Conservation (phyloP, 1,139 yeast species). For the Zygoascus sp. region DNA sequence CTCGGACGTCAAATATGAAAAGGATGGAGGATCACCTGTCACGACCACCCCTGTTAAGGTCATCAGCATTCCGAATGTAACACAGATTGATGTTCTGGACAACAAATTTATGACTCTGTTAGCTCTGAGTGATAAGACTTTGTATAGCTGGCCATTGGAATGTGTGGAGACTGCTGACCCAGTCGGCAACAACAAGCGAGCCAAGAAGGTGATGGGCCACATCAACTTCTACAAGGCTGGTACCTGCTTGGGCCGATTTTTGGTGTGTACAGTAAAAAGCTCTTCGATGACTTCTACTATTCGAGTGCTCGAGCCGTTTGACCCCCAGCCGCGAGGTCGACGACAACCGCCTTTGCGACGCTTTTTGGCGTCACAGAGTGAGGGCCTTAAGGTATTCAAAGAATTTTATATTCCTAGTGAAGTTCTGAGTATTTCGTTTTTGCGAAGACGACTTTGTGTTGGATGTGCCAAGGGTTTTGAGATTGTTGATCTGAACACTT, state of each 20-base stretch:
- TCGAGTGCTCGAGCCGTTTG: constrained; percentile 82
- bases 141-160: constrained; percentile 82
- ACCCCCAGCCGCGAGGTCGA: constrained; percentile 40
- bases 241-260: constrained; percentile 79
- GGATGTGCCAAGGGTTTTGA: constrained; percentile 97
- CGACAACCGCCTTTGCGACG: constrained; percentile 48
- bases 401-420: constrained; percentile 83
- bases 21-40: constrained; percentile 40
- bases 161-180: constrained; percentile 55
- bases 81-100: constrained; percentile 77
- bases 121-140: constrained; percentile 74
- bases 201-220: constrained; percentile 76
- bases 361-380: constrained; percentile 40
- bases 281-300: constrained; percentile 69
- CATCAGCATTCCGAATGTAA: constrained; percentile 69
- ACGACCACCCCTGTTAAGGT: constrained; percentile 77
- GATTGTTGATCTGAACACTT: constrained; percentile 74
- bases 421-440: constrained; percentile 84
- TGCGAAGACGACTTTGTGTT: constrained; percentile 83
- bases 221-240: constrained; percentile 90
- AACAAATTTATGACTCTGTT: constrained; percentile 86
- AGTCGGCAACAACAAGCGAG: constrained; percentile 64
- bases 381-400: constrained; percentile 62
- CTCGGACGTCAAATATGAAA: constrained; percentile 43
- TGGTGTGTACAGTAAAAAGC: constrained; percentile 86